A percentile compares a stretch with the other conserved stretches of the same genome.
These are phyloP conservation scores for Gracilaria domingensis DNA, from an alignment of 23 red algal species.

Conservation along the genomic window DNA sequence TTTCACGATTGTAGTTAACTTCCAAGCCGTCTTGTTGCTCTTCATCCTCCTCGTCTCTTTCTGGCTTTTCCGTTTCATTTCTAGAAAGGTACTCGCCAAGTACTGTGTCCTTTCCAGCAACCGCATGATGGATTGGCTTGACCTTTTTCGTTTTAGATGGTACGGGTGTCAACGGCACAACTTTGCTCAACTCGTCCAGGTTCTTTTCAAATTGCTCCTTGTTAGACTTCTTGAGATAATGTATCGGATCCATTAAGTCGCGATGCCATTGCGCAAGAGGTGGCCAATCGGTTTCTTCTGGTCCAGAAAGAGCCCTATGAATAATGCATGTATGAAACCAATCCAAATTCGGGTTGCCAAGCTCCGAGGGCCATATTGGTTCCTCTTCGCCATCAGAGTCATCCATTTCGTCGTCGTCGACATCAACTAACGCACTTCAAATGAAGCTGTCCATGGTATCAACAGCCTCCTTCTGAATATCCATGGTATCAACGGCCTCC, in stretches of 20 bases:
- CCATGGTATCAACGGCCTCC: slow-evolving; percentile 37
- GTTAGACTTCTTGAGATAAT: slow-evolving; percentile 19
- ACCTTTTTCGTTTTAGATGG: slow-evolving; percentile 12
- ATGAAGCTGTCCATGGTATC: slow-evolving; percentile 51
- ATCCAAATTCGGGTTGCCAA: slow-evolving; percentile 61
- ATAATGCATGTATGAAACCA: slow-evolving; percentile 66
- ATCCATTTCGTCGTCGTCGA: neutral
- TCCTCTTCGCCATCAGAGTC: slow-evolving; percentile 49
- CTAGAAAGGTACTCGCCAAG: slow-evolving; percentile 46
- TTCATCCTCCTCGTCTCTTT: neutral
- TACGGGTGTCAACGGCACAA: slow-evolving; percentile 22
- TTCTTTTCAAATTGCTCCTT: neutral
- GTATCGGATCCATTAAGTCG: slow-evolving; percentile 27
- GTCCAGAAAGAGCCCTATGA: slow-evolving; percentile 44
- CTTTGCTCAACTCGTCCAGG: slow-evolving; percentile 28
- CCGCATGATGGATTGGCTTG: slow-evolving; percentile 34
- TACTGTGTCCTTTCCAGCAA: slow-evolving; percentile 27
- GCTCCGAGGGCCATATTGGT: slow-evolving; percentile 33
- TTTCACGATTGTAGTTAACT: neutral
- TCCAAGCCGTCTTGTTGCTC: slow-evolving; percentile 1
- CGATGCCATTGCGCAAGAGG: slow-evolving; percentile 42
- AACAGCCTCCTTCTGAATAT: slow-evolving; percentile 10
- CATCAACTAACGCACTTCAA: slow-evolving; percentile 6
- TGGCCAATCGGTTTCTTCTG: slow-evolving; percentile 36
- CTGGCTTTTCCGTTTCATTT: slow-evolving; percentile 20